Evolutionary conservation across 345 rosid genomes (phyloP).

Genomic region (Citrus trifoliata): DNA sequence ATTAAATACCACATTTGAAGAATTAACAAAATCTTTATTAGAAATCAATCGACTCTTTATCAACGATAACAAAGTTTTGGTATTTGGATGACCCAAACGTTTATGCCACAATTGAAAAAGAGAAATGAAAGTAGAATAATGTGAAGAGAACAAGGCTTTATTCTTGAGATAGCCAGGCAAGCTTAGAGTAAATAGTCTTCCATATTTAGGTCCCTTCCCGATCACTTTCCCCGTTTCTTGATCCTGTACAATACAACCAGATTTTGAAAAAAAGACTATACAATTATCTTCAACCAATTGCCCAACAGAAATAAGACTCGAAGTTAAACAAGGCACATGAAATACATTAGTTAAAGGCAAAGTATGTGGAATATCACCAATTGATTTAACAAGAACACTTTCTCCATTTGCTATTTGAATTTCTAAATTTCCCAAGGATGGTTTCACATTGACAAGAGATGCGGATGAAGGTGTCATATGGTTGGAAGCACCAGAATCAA

Average conservation of each 20-base stretch:
- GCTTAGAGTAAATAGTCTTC: background rate
- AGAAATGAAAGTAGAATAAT: background rate
- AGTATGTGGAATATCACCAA: too few species aligned
- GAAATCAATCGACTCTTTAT: background rate
- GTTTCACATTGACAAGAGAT: background rate
- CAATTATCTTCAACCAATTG: too few species aligned
- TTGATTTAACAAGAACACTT: too few species aligned
- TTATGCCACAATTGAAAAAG: background rate
- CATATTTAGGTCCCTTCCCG: slow-evolving; percentile 6
- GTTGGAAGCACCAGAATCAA: background rate
- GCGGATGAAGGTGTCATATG: background rate
- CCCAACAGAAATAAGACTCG: too few species aligned
- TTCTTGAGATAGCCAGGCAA: background rate
- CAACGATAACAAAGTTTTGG: background rate
- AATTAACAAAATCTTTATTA: too few species aligned
- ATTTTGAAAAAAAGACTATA: too few species aligned
- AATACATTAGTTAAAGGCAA: too few species aligned
- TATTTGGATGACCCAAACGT: background rate
- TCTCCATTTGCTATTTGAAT: background rate
- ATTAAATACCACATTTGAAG: background rate
- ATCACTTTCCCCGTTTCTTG: too few species aligned
- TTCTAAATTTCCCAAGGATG: background rate
- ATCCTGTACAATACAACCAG: too few species aligned
- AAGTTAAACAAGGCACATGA: too few species aligned
- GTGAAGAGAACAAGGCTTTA: background rate